Conservation (phyloP, 441 rosid species). For the Adansonia madagascariensis region DNA sequence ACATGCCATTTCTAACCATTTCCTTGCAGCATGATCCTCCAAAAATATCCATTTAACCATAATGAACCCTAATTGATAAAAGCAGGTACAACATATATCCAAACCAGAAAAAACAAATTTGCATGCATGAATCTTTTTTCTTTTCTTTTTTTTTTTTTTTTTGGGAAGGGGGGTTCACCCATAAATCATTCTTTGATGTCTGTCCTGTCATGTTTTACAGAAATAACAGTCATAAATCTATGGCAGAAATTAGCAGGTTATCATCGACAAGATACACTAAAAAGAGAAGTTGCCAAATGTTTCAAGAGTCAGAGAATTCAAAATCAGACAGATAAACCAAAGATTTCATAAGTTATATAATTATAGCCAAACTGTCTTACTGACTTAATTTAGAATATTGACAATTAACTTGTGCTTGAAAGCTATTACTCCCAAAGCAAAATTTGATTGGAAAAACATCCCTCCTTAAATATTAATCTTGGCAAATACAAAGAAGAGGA, state of each 20-base stretch:
- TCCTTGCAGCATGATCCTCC: background rate
- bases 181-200: background rate
- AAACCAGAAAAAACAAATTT: conserved; percentile 2
- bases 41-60: background rate
- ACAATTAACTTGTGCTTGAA: conserved; percentile 4
- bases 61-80: background rate
- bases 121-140: background rate
- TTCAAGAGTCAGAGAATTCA: conserved; percentile 14
- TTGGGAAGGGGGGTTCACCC: background rate
- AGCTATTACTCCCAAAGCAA: conserved; percentile 7
- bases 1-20: background rate
- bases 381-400: background rate
- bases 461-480: background rate
- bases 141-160: too few relatives aligned
- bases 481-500: background rate
- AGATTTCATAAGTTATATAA: background rate
- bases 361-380: background rate
- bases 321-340: conserved; percentile 9
- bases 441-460: background rate
- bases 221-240: background rate
- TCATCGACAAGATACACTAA: background rate
- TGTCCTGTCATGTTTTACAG: background rate
- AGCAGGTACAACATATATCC: conserved; percentile 1
- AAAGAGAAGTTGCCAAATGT: background rate
- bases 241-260: background rate